A percentile compares a stretch with the other conserved stretches of the same genome.
These are phyloP conservation scores for Cladobotryum protrusum DNA, from an alignment of 2,329 filamentous ascomycete genomes.

Conservation along the genomic window DNA sequence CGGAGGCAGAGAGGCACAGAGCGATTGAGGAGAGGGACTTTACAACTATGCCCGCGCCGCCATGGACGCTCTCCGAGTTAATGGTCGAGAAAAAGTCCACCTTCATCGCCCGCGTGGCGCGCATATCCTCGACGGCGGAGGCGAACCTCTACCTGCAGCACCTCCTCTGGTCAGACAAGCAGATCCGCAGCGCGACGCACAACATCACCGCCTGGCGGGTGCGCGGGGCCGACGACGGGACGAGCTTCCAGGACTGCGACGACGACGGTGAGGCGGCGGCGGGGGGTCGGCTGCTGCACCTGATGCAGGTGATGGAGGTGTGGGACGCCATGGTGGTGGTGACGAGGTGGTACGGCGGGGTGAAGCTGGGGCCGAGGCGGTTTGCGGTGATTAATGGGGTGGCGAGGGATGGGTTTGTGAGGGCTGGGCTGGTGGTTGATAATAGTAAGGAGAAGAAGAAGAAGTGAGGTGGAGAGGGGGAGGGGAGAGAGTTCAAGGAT, in stretches of 20 bases:
- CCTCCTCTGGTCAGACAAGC: constrained; percentile 75
- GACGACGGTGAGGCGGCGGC: constrained; percentile 95
- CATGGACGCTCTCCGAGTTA: constrained; percentile 69
- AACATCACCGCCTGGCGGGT: constrained; percentile 96
- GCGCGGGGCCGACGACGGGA: constrained; percentile 30
- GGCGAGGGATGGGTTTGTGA: constrained; percentile 76
- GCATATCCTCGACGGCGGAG: constrained; percentile 62
- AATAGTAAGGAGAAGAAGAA: constrained; percentile 38
- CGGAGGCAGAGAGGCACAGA: constrained; percentile 15
- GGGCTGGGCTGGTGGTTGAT: constrained; percentile 62
- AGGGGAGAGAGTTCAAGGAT: neutral
- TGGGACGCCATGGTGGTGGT: constrained; percentile 94
- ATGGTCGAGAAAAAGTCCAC: constrained; percentile 79
- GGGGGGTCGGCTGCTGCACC: constrained; percentile 73
- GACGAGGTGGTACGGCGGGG: constrained; percentile 89
- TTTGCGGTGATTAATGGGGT: constrained; percentile 87
- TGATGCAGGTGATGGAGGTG: constrained; percentile 91
- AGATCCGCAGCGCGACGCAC: constrained; percentile 79
- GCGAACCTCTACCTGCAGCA: constrained; percentile 67
- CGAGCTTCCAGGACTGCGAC: constrained; percentile 79
- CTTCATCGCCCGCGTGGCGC: constrained; percentile 73
- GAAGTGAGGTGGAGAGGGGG: constrained; percentile 21
- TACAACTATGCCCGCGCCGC: constrained; percentile 31
- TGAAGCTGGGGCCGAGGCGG: constrained; percentile 79
- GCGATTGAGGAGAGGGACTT: constrained; percentile 13